Percentiles rank a stretch among this genome's conserved stretches.
Conservation (phyloP, 2,329 filamentous ascomycete genomes). For the Botrytis porri region DNA sequence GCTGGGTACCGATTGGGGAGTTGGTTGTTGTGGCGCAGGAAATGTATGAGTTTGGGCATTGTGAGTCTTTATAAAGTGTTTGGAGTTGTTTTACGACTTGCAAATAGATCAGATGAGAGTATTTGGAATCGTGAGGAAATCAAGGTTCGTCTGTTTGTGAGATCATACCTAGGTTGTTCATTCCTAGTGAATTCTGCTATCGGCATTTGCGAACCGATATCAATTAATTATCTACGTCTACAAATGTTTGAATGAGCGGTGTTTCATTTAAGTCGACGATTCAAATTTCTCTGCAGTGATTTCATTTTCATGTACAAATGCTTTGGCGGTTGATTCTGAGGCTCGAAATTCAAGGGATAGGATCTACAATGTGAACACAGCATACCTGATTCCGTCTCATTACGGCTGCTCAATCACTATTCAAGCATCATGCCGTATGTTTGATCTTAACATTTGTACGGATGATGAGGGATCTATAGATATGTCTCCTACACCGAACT, state of each 20-base stretch:
- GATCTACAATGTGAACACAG: not conserved
- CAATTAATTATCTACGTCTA: not conserved
- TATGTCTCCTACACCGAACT: not conserved
- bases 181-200: not conserved
- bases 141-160: not conserved
- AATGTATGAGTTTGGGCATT: constrained; percentile 3
- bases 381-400: not conserved
- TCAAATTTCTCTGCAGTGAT: not conserved
- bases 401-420: not conserved
- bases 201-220: not conserved
- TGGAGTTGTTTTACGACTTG: not conserved
- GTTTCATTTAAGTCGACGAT: not conserved
- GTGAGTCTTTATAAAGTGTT: not conserved
- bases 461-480: not conserved
- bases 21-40: constrained; percentile 1
- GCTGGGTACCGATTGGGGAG: not conserved
- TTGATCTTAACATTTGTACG: not conserved
- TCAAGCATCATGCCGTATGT: not conserved
- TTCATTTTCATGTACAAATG: not conserved
- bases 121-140: not conserved
- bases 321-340: not conserved
- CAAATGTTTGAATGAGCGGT: not conserved
- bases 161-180: not conserved
- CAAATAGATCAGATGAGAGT: not conserved
- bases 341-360: not conserved